Evolutionary conservation across 2,329 filamentous ascomycete species (phyloP).

Genomic region (Arthroderma sp.): DNA sequence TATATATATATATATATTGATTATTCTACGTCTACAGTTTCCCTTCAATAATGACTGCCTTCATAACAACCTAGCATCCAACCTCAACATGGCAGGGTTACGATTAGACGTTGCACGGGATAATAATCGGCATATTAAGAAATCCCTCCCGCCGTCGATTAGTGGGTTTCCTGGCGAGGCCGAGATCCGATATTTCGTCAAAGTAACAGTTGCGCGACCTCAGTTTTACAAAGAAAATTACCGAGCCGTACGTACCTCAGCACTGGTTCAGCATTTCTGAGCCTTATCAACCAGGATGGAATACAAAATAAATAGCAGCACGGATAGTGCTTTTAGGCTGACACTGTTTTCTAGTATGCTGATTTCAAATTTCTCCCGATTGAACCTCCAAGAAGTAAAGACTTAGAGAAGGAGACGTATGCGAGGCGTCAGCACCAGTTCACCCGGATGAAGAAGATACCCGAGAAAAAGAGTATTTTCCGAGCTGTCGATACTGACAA

Average conservation of each 20-base stretch:
- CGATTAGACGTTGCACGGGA: slow-evolving; percentile 34
- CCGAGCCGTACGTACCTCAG: slow-evolving; percentile 33
- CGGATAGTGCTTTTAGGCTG: not conserved
- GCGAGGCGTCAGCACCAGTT: slow-evolving; percentile 60
- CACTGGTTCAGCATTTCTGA: no score
- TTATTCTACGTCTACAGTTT: slow-evolving; percentile 19
- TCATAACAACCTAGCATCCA: slow-evolving; percentile 33
- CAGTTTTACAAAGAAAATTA: slow-evolving; percentile 85
- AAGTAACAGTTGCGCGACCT: slow-evolving; percentile 84
- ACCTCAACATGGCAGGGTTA: slow-evolving; percentile 33
- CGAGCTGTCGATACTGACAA: slow-evolving; percentile 25
- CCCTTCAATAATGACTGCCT: slow-evolving; percentile 39
- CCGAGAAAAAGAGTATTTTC: slow-evolving; percentile 47
- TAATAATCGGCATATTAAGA: slow-evolving; percentile 55
- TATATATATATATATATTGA: no score
- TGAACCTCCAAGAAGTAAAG: slow-evolving; percentile 63
- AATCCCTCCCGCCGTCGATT: slow-evolving; percentile 76
- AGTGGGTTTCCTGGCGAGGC: slow-evolving; percentile 77
- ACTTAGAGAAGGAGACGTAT: slow-evolving; percentile 64
- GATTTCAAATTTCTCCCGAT: slow-evolving; percentile 85
- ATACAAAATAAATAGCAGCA: no score
- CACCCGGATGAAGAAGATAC: slow-evolving; percentile 16
- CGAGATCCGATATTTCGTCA: slow-evolving; percentile 87
- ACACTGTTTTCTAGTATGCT: slow-evolving; percentile 20
- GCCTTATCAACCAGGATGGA: no score